phyloP scores from a whole-genome alignment of 306 rosid species.

The Dicorynia guianensis region DNA sequence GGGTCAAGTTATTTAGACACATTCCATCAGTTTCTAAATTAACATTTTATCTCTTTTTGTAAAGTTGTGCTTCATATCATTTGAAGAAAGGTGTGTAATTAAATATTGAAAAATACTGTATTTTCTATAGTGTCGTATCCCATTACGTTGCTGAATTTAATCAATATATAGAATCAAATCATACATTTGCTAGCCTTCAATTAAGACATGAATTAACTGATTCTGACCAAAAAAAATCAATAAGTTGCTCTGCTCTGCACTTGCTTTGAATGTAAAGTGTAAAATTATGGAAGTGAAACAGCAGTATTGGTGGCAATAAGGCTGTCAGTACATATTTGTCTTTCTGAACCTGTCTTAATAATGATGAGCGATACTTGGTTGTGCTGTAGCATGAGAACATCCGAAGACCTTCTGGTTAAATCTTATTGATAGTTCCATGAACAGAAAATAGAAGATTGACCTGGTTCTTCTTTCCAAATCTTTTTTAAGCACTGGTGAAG shows the following conservation, averaged over 20 bases:
- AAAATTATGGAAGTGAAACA: background rate
- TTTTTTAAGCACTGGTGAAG: background rate
- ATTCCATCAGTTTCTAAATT: background rate
- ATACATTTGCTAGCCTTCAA: background rate
- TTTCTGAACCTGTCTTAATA: background rate
- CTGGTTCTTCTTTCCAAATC: slow-evolving; percentile 10
- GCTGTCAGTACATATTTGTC: background rate
- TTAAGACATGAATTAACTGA: background rate
- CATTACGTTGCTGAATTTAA: background rate
- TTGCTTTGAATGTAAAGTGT: background rate
- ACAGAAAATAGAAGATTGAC: background rate
- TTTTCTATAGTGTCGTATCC: background rate
- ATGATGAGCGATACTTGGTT: background rate
- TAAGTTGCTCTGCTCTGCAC: background rate
- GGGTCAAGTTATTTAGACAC: background rate
- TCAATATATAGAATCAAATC: background rate
- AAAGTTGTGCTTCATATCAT: slow-evolving; percentile 5
- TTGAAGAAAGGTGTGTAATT: background rate
- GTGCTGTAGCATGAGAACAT: background rate
- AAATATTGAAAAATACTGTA: background rate
- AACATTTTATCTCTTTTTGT: background rate
- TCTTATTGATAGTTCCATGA: background rate
- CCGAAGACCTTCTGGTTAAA: background rate
- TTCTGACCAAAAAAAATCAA: slow-evolving; percentile 1
- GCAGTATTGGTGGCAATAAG: background rate